phyloP scores from a whole-genome alignment of 306 rosid genomes.

The Casuarina equisetifolia region DNA sequence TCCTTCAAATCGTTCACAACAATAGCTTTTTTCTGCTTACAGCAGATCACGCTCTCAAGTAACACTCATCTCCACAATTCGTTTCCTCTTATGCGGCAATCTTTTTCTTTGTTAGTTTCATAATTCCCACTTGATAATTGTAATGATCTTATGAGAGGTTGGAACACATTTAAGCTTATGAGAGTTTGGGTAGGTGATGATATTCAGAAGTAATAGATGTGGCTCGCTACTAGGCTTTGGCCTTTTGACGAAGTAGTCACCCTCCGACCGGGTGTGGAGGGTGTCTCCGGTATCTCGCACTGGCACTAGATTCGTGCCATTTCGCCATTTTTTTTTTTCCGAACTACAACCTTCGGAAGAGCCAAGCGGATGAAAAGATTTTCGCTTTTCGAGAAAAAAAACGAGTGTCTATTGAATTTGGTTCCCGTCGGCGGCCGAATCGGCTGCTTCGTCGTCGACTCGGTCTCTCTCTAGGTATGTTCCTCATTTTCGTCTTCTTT shows the following conservation, averaged over 20 bases:
- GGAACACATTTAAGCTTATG: no score
- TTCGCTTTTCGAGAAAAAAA: slow-evolving; percentile 20
- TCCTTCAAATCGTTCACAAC: no score
- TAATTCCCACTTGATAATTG: no score
- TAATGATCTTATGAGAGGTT: no score
- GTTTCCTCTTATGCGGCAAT: no score
- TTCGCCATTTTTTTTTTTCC: background rate
- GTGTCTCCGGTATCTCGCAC: slow-evolving; percentile 25
- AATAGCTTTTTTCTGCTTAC: no score
- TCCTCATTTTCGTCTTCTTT: background rate
- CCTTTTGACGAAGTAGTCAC: background rate
- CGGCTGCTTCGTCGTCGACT: slow-evolving; percentile 24
- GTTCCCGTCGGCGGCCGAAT: slow-evolving; percentile 27
- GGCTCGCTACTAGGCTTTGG: background rate
- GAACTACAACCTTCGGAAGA: background rate
- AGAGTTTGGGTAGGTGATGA: no score
- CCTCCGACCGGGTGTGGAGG: slow-evolving; percentile 42
- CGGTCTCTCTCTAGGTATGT: slow-evolving; percentile 15
- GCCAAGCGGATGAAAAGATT: background rate
- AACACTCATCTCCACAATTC: no score
- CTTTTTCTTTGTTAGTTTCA: no score
- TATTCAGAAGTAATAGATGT: background rate
- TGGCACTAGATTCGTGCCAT: background rate
- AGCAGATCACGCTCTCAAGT: no score
- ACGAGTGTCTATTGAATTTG: slow-evolving; percentile 7